phyloP scores from a whole-genome alignment of 129 eudicot species.

The Glebionis coronaria region DNA sequence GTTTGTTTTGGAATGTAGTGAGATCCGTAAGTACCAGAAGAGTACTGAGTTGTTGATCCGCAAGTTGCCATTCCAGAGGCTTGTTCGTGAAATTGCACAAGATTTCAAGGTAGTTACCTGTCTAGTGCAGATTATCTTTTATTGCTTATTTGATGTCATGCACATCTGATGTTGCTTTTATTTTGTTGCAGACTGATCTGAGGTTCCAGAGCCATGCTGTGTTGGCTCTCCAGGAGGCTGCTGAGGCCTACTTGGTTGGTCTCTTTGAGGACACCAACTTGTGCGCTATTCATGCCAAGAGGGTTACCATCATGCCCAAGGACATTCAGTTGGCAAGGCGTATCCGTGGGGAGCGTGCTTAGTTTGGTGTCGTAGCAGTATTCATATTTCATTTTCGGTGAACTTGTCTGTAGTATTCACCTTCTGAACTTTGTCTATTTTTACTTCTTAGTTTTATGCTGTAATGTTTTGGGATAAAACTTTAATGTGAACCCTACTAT shows the following conservation, averaged over 20 bases:
- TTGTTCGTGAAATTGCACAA: constrained; percentile 87
- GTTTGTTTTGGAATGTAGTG: constrained; percentile 29
- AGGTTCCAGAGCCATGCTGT: constrained; percentile 96
- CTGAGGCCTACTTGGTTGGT: constrained; percentile 79
- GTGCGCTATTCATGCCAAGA: constrained; percentile 91
- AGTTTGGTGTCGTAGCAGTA: constrained; percentile 13
- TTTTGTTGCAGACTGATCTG: constrained; percentile 58
- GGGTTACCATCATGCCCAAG: constrained; percentile 94
- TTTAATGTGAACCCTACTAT: constrained; percentile 18
- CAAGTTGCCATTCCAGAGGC: constrained; percentile 90
- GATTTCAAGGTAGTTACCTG: constrained; percentile 56
- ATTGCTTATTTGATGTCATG: neutral
- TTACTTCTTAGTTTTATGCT: constrained; percentile 9
- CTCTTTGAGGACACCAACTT: constrained; percentile 82
- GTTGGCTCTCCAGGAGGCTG: constrained; percentile 85
- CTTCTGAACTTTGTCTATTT: constrained; percentile 4
- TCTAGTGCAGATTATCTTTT: neutral
- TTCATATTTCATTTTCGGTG: neutral
- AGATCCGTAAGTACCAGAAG: constrained; percentile 93
- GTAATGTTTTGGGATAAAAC: constrained; percentile 13
- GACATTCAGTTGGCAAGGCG: constrained; percentile 92
- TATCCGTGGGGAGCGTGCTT: constrained; percentile 96
- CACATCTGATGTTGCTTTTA: neutral
- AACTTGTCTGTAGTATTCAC: constrained; percentile 5
- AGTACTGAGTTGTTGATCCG: constrained; percentile 86